These are phyloP conservation scores for Linanthus parryae DNA, from an alignment of 148 eudicot genomes.

Conservation along the genomic window DNA sequence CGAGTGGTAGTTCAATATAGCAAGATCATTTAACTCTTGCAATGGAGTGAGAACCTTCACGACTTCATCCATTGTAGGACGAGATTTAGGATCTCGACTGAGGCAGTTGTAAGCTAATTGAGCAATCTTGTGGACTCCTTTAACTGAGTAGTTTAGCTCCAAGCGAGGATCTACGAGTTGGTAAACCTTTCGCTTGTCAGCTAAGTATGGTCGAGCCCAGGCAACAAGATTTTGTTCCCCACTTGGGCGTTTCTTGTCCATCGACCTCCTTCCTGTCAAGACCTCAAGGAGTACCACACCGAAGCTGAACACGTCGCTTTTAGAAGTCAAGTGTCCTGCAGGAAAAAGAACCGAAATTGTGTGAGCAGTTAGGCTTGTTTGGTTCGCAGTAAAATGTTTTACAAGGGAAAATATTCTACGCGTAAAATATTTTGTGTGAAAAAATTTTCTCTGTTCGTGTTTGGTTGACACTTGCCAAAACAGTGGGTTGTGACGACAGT, in stretches of 20 bases:
- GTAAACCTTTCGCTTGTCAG: constrained; percentile 65
- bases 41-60: constrained; percentile 65
- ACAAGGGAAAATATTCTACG: too few species aligned
- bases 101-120: constrained; percentile 72
- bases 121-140: constrained; percentile 79
- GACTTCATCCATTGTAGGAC: constrained; percentile 86
- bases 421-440: too few species aligned
- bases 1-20: constrained; percentile 59
- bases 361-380: not conserved
- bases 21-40: constrained; percentile 75
- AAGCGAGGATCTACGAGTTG: constrained; percentile 86
- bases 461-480: too few species aligned
- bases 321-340: constrained; percentile 88
- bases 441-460: too few species aligned
- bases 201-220: constrained; percentile 83
- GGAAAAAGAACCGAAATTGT: constrained; percentile 10
- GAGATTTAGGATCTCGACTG: constrained; percentile 70
- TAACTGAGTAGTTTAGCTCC: constrained; percentile 81
- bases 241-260: constrained; percentile 94
- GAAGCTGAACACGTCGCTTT: constrained; percentile 92
- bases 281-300: constrained; percentile 94
- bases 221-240: constrained; percentile 88
- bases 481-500: too few species aligned
- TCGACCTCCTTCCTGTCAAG: constrained; percentile 77
- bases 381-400: not conserved